These are phyloP conservation scores for Zoysia matrella DNA, from an alignment of 202 grass and related monocot genomes.

Conservation along the genomic window DNA sequence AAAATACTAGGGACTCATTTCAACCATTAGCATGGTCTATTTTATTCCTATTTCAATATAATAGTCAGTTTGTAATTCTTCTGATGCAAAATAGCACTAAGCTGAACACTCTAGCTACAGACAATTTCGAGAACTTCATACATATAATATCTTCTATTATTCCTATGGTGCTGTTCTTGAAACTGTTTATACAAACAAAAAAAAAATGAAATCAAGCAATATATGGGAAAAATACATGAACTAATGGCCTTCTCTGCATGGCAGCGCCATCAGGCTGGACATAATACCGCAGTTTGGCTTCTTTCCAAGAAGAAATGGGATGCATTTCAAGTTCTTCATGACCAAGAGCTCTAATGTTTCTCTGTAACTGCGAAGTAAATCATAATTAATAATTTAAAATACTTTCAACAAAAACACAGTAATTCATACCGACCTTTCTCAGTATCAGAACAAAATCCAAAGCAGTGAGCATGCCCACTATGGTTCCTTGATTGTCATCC, in stretches of 20 bases:
- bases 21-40: background rate
- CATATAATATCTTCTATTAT: constrained; percentile 16
- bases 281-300: constrained; percentile 63
- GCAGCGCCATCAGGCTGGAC: constrained; percentile 34
- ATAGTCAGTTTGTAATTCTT: constrained; percentile 9
- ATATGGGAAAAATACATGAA: constrained; percentile 62
- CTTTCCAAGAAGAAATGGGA: constrained; percentile 72
- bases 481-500: constrained; percentile 56
- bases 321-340: constrained; percentile 82
- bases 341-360: constrained; percentile 59
- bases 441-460: constrained; percentile 77
- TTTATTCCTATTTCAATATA: constrained; percentile 19
- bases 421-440: constrained; percentile 58
- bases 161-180: constrained; percentile 3
- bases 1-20: background rate
- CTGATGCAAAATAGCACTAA: constrained; percentile 12
- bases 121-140: background rate
- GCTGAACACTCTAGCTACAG: background rate
- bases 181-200: constrained; percentile 20
- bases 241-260: constrained; percentile 59
- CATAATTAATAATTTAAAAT: constrained; percentile 32
- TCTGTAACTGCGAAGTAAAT: constrained; percentile 57
- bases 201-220: constrained; percentile 21
- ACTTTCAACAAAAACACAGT: constrained; percentile 15
- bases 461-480: constrained; percentile 70